Base-by-base conservation (phyloP, 2,329 filamentous ascomycete species). In the Calonectria multiphialidica region DNA sequence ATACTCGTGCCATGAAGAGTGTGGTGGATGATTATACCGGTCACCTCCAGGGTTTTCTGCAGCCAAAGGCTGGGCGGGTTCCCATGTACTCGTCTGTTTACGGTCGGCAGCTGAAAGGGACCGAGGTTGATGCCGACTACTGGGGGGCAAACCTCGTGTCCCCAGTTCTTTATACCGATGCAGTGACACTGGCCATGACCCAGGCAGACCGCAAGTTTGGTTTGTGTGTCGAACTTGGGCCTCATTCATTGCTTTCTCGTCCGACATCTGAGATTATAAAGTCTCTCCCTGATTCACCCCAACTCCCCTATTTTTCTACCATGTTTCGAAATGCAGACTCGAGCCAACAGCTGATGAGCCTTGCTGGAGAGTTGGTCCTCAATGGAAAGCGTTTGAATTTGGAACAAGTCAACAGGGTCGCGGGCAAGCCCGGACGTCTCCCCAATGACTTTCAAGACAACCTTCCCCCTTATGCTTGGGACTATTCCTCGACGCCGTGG, bases 101-200 rank as follows among this genome's bases (percentile, higher is more conserved):
- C 7, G 76, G 76, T 2, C 53, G 49, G 5, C 64, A 71, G 45
- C 47, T 77, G 49, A 75, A 68, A 9, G 76, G 76, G 9, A 72
- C 74, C 0, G 76, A 78, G 44, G 76, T 77, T n/a, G 67, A 72
- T 35, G 76, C 76, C 2, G 71, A 70, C 6, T 77, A 77, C 49
- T 77, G 76, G 76, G 76, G 76, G 2, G 64, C 72, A 21, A 77
- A 77, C 21, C 76, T 77, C 35, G 74, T 77, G 18, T 78, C 76
- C 0, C 76, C 76, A 4, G 76, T 77, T 45, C 76, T 76, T 18
- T 77, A 77, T 33, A 77, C 76, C 2, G 76, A 78, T n/a, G 76
- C 76, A 28, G 74, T 78, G 13, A 65, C 35, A 6, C n/a, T 77
- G n/a, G 76, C 76, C 5, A 50, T 78, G 71, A 70, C 73, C 30